Conservation (phyloP, 139 green algal species). For the Parachlorella kessleri region DNA sequence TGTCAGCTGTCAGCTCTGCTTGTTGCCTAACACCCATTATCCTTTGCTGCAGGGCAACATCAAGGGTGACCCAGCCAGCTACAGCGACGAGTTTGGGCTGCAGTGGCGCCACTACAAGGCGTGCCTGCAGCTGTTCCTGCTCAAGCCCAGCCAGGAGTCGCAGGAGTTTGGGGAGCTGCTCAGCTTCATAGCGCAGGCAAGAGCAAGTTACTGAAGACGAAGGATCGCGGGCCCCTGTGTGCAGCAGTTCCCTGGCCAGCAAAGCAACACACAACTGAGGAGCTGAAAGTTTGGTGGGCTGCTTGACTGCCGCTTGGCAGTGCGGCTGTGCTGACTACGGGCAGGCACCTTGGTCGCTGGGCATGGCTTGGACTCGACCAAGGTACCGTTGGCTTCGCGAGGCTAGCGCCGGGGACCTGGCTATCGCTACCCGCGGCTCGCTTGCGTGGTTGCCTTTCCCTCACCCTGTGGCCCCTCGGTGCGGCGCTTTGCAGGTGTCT, state of each 20-base stretch:
- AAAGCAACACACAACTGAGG: too few species aligned
- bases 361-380: too few species aligned
- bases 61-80: constrained; percentile 91
- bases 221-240: too few species aligned
- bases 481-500: constrained; percentile 58
- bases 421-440: too few species aligned
- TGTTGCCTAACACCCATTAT: not conserved
- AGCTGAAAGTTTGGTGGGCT: not conserved
- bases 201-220: too few species aligned
- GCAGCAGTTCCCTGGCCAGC: too few species aligned
- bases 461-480: too few species aligned
- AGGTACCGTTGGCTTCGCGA: too few species aligned
- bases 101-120: constrained; percentile 89
- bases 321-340: too few species aligned
- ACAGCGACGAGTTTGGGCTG: constrained; percentile 91
- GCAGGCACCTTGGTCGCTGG: too few species aligned
- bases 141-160: constrained; percentile 80
- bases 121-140: constrained; percentile 80
- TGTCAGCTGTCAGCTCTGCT: not conserved
- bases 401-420: too few species aligned
- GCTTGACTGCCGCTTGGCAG: not conserved
- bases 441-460: too few species aligned
- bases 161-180: constrained; percentile 88
- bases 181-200: constrained; percentile 90
- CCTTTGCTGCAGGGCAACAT: constrained; percentile 74